Base-by-base conservation (phyloP, 208 protist species). In the Endotrypanum monterogeii region DNA sequence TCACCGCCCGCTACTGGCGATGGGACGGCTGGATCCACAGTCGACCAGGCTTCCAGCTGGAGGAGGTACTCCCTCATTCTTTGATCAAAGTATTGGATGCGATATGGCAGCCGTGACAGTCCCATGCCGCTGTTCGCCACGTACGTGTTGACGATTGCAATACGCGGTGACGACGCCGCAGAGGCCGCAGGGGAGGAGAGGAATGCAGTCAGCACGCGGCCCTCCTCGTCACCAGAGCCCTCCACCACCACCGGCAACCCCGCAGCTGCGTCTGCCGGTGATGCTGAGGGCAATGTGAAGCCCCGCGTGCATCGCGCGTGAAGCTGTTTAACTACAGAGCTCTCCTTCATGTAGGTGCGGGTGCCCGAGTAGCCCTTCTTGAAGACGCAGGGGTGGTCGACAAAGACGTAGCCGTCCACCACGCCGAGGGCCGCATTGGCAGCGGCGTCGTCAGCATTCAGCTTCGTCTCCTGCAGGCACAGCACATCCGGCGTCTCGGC, bases 401-500 rank as follows among this genome's bases (percentile, higher is more conserved):
- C 75, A 41, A 90, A 91, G 16, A 54, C 46, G 80, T 98, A 98
- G 50, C 91, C 93, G 2, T 75, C 68, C 46, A 98, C 84, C 20
- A 83, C 76, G 46, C 91, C 91, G 35, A 96, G 77, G 55, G 44
- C 66, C 20, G 51, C 80, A 60, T 92, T 94, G 1, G 54, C 84
- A 3, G 79, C 79, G 12, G 73, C 77, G 28, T 94, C 91, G 9
- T 86, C 82, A 0, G 76, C 63, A 63, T 92, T 94, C 66, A 98
- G 80, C 77, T 98, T 98, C n/a, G 95, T 98, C 76, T 98, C 96
- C 77, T 98, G 96, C 69, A 98, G 73, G 63, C 91, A 97, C 56
- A 98, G 77, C 9, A 95, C 69, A 67, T 97, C 90, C 5, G 94
- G 95, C 56, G 85, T 58, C 83, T 98, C 90, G 20, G 30, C 44